Percentiles rank a stretch among this genome's conserved stretches.
phyloP scores from a whole-genome alignment of 2,329 filamentous ascomycete species.

The Ciborinia camelliae region DNA sequence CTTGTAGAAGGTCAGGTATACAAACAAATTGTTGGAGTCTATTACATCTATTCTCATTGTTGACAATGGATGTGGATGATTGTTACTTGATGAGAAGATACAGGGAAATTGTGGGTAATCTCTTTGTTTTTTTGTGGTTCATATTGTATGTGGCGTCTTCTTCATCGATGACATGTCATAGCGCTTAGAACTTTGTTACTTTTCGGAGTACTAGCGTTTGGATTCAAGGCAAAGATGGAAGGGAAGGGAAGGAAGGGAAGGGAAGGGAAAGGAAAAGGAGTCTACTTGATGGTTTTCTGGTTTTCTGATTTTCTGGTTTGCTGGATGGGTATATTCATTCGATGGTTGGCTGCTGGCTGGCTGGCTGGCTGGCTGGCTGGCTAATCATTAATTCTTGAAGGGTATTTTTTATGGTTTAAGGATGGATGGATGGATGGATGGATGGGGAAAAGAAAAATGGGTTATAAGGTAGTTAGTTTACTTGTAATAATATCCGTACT shows the following conservation, averaged over 20 bases:
- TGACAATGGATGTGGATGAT: too few species aligned
- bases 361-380: too few species aligned
- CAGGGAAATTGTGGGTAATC: not conserved
- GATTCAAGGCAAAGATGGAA: not conserved
- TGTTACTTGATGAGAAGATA: not conserved
- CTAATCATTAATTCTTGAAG: not conserved
- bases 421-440: too few species aligned
- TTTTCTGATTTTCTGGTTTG: too few species aligned
- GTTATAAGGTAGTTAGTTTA: not conserved
- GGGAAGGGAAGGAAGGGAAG: not conserved
- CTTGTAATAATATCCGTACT: not conserved
- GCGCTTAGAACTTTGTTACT: not conserved
- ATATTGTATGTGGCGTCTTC: not conserved
- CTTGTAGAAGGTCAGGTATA: conserved; percentile 17
- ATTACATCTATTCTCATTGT: rapidly evolving
- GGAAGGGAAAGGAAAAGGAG: too few species aligned
- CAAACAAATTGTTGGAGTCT: not conserved
- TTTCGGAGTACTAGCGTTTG: not conserved
- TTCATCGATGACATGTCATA: not conserved
- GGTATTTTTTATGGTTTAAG: rapidly evolving
- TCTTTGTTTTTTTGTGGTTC: not conserved
- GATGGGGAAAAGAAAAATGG: too few species aligned
- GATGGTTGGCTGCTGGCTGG: too few species aligned
- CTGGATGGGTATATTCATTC: not conserved
- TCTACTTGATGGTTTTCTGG: too few species aligned